phyloP scores from a whole-genome alignment of 768 basidiomycete species.

The Cystofilobasidium capitatum region DNA sequence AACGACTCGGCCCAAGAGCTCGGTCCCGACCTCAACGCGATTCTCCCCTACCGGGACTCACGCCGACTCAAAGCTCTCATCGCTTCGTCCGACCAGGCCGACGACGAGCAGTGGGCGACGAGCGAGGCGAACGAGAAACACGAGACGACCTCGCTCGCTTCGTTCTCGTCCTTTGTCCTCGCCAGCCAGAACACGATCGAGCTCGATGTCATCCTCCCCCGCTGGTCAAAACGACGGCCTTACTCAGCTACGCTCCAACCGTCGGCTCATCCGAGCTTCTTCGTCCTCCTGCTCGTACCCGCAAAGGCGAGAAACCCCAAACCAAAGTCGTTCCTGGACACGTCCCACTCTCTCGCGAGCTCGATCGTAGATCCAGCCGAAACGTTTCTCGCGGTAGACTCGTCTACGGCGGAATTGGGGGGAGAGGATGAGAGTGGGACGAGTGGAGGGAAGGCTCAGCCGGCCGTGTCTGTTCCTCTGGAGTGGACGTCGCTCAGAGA shows the following conservation, averaged over 20 bases:
- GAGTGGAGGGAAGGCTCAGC: no score
- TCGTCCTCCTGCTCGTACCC: conserved; percentile 9
- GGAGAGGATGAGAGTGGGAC: neutral
- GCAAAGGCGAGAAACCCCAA: neutral
- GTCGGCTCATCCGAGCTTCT: conserved; percentile 10
- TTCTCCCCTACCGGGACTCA: neutral
- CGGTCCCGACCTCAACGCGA: neutral
- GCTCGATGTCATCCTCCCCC: neutral
- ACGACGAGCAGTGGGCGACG: conserved; percentile 1
- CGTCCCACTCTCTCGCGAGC: no score
- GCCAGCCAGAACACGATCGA: neutral
- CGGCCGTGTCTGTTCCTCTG: no score
- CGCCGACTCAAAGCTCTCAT: conserved; percentile 7
- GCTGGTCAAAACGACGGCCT: neutral
- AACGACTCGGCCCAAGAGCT: neutral
- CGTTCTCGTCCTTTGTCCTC: conserved; percentile 7
- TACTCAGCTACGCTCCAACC: conserved; percentile 7
- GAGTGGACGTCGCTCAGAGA: neutral
- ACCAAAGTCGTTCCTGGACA: neutral
- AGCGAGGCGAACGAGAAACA: neutral
- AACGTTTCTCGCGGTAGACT: neutral
- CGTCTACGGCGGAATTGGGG: neutral
- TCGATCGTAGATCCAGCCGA: no score
- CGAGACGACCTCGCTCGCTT: conserved; percentile 2
- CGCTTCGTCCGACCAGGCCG: conserved; percentile 3